Evolutionary conservation across 352 stramenopile genomes (phyloP).

Genomic region (Globisporangium recalcitrans): DNA sequence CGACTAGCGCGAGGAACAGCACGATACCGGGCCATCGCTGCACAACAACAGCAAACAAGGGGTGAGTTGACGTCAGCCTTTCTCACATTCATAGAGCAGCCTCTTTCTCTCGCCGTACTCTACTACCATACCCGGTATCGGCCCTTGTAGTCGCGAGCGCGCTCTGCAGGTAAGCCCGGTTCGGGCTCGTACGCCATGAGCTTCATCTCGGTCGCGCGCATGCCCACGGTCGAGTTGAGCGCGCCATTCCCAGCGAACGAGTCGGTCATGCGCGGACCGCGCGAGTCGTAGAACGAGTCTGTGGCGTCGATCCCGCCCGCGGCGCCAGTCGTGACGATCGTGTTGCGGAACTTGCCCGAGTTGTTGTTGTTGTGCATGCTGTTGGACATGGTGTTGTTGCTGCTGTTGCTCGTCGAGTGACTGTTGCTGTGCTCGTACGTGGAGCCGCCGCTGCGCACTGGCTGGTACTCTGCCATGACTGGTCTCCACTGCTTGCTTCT

Average conservation of each 20-base stretch:
- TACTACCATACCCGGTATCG: conserved; percentile 49
- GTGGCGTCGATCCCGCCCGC: not conserved
- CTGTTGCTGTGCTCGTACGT: conserved; percentile 1
- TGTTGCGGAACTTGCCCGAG: conserved; percentile 7
- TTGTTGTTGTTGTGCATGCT: not conserved
- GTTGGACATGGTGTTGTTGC: not conserved
- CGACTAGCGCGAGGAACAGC: conserved; percentile 12
- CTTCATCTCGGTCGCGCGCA: conserved; percentile 58
- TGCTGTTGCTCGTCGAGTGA: not conserved
- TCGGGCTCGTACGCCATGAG: conserved; percentile 47
- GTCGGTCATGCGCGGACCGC: not conserved
- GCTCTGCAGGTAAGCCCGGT: conserved; percentile 30
- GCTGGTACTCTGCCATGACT: not conserved
- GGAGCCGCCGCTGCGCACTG: not conserved
- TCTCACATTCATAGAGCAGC: not conserved
- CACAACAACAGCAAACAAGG: not conserved
- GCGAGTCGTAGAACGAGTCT: conserved; percentile 4
- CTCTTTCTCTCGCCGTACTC: too few species aligned
- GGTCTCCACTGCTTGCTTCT: not conserved
- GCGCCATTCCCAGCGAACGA: not conserved
- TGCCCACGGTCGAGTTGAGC: not conserved
- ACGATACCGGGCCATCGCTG: conserved; percentile 13
- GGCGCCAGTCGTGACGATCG: conserved; percentile 2
- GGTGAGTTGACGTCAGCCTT: conserved; percentile 1
- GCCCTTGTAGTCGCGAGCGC: conserved; percentile 62